A percentile compares a stretch with the other conserved stretches of the same genome.
Conservation (phyloP, 1,284 basidiomycete species). For the Wallemia mellicola region DNA sequence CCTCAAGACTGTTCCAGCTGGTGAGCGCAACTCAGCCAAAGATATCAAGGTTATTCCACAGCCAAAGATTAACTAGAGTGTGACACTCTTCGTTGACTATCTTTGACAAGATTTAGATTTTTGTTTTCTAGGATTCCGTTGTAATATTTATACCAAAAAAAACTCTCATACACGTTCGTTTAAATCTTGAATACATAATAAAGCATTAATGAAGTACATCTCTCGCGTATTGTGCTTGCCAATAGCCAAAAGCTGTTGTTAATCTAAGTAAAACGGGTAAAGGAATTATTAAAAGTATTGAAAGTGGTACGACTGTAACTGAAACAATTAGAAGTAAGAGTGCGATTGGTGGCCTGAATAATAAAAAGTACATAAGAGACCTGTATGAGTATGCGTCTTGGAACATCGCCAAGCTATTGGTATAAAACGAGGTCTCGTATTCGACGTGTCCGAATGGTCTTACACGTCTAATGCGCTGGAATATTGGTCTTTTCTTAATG, state of each 20-base stretch:
- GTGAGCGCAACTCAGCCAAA: background rate
- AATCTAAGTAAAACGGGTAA: slow-evolving; percentile 4
- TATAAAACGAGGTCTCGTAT: background rate
- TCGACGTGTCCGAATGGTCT: background rate
- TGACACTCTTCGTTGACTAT: background rate
- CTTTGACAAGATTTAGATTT: background rate
- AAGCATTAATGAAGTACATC: background rate
- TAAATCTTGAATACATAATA: background rate
- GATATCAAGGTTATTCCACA: background rate
- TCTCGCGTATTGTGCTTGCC: background rate
- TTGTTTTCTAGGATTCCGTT: no score
- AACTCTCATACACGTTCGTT: background rate
- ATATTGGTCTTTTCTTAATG: background rate
- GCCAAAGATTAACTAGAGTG: background rate
- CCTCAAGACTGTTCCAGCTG: background rate
- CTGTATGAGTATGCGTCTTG: background rate
- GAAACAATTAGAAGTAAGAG: slow-evolving; percentile 1
- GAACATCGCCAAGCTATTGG: background rate
- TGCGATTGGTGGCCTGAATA: background rate
- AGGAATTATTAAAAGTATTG: slow-evolving; percentile 4
- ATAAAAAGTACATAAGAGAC: background rate
- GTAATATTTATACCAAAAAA: no score
- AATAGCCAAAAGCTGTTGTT: background rate
- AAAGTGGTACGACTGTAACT: background rate
- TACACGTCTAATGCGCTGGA: background rate